Evolutionary conservation across 2,329 filamentous ascomycete species (phyloP), one percentile per base, ranked within the genome.

Genomic region (Colletotrichum echinochloae): DNA sequence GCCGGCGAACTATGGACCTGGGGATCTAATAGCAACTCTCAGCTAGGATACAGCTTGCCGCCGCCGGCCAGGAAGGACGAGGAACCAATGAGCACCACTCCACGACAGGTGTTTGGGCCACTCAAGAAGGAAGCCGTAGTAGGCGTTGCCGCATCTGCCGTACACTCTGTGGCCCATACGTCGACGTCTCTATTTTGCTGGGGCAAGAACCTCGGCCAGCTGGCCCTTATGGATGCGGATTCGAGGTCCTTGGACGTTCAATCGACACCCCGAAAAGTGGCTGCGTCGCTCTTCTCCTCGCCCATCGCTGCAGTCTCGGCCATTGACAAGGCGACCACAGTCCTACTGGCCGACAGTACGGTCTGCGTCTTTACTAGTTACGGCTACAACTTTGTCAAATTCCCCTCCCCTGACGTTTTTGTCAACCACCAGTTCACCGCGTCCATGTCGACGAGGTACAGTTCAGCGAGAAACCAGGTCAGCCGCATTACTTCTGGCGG

Each of bases 321-420:
- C 4, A 97, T 97, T 69, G 95, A 98, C 77, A 91, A 91, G 74
- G 96, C 96, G 8, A 98, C 96, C 0, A 91, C 92, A 1, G 92
- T 94, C 72, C 83, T 99, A 35, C 87, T 99, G 3, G 92, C 94
- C 59, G 97, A 94, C 75, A 91, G 93, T 74, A 94, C 94, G 26
- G 94, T 98, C 12, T 97, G 93, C 86, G 91, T 99, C 0, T 97
- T 99, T 76, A 95, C 94, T 0, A 97, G 97, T 74, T 98, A 97
- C 76, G 95, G 95, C 5, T 98, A 97, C 78, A 94, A 94, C n/a
- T 93, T 94, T 73, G 86, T 98, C 65, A 90, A 90, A 55, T 97
- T 98, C 73, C 93, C 94, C 0, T 84, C 93, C 41, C 83, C 84
- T 1, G 92, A 95, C 73, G 88, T 89, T 7, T 91, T 94, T 73